Base-by-base conservation (phyloP, 768 basidiomycete species). In the Mycena chlorophos region DNA sequence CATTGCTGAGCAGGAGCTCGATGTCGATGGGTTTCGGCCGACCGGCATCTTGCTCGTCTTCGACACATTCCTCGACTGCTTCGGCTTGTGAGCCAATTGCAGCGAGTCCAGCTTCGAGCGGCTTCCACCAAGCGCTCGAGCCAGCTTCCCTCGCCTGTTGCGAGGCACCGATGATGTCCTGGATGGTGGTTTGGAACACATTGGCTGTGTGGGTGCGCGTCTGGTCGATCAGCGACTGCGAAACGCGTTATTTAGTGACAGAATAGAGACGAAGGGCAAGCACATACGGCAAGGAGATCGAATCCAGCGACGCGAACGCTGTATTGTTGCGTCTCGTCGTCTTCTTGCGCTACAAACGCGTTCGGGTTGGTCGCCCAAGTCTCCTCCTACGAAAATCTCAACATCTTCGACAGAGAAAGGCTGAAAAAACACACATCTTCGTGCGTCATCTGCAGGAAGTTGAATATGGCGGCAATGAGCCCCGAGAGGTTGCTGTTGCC, bases 271-370 rank as follows among this genome's bases (percentile, higher is more conserved):
- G 13, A 37, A 20, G 27, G 16, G n/a, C 43, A 38, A 28, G 22
- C 6, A 66, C 69, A 28, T 68, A 97, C 95, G 28, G 80, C 79
- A 49, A 96, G 72, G 30, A 98, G 71, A 65, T 98, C 96, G 63
- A 94, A 87, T 3, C 87, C 87, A 3, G 91, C 89, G 2, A 91
- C 82, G 30, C 97, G 81, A 29, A 93, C 80, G 52, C 89, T 91
- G 66, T 94, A 95, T 2, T 78, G 67, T 51, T 89, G 84, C 1
- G 86, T 86, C 58, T 96, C 94, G 57, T 98, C 96, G 51, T 97
- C 93, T 65, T 98, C 95, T 66, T 98, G 93, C 23, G 89, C 88
- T 27, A 98, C 86, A 65, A 98, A 98, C 3, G 88, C 84, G 62
- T 98, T 98, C 3, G 91, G 86, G 63, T 97, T 89, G 51, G 79